These are phyloP conservation scores for Alloteropsis angusta DNA, from an alignment of 202 grass and related monocot species.

Conservation along the genomic window DNA sequence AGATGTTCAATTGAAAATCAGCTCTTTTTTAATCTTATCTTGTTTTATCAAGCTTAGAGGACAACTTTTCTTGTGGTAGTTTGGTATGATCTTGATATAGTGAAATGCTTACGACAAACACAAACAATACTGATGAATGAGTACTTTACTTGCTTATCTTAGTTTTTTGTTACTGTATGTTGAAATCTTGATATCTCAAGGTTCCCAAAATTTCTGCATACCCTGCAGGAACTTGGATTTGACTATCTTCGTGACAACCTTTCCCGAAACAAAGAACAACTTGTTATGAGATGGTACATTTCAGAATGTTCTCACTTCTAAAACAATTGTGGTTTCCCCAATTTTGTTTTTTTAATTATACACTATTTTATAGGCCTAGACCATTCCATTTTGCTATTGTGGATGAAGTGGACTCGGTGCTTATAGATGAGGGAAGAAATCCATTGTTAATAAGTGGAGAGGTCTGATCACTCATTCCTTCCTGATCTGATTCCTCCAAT, in stretches of 20 bases:
- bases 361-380: slow-evolving; percentile 55
- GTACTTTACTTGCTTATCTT: not conserved
- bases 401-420: slow-evolving; percentile 95
- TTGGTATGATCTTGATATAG: not conserved
- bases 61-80: not conserved
- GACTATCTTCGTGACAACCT: slow-evolving; percentile 93
- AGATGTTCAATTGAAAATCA: slow-evolving; percentile 15
- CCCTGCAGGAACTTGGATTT: slow-evolving; percentile 84
- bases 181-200: slow-evolving; percentile 5
- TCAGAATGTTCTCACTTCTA: slow-evolving; percentile 4
- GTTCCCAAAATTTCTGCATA: slow-evolving; percentile 18
- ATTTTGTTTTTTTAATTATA: slow-evolving; percentile 12
- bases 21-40: not conserved
- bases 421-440: slow-evolving; percentile 97
- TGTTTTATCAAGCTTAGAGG: not conserved
- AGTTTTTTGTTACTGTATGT: not conserved
- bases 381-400: slow-evolving; percentile 95
- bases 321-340: slow-evolving; percentile 11
- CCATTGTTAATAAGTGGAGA: slow-evolving; percentile 94
- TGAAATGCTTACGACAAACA: not conserved
- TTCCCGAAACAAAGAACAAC: slow-evolving; percentile 57
- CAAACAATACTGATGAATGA: not conserved
- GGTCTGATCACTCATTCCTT: slow-evolving; percentile 38
- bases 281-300: slow-evolving; percentile 96
- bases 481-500: slow-evolving; percentile 8